Evolutionary conservation across 805 yeast genomes (phyloP).

Genomic region (Wickerhamomyces mucosus): DNA sequence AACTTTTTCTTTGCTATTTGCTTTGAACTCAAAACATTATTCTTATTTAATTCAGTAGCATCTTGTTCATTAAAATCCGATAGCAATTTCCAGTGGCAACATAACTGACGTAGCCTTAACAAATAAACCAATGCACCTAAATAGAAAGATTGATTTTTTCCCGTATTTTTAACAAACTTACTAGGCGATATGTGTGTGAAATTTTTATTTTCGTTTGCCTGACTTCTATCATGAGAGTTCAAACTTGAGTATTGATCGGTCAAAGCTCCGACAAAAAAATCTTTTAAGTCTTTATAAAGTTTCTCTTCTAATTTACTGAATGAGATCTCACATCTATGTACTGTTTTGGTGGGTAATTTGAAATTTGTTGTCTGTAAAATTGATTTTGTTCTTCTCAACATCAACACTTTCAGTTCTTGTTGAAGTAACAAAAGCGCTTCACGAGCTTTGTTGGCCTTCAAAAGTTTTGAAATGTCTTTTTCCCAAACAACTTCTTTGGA

Average conservation of each 20-base stretch:
- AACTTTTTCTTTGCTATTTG: conserved; percentile 3
- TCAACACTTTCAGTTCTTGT: conserved; percentile 22
- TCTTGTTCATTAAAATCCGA: conserved; percentile 9
- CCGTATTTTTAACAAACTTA: conserved; percentile 10
- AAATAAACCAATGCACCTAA: conserved; percentile 21
- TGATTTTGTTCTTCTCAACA: conserved; percentile 38
- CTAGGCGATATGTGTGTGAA: not conserved
- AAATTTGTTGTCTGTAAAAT: conserved; percentile 20
- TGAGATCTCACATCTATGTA: conserved; percentile 11
- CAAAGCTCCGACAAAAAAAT: conserved; percentile 8
- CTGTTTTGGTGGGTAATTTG: conserved; percentile 13
- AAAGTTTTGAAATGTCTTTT: conserved; percentile 28
- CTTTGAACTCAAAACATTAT: conserved; percentile 1
- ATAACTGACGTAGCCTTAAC: conserved; percentile 27
- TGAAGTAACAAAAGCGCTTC: conserved; percentile 23
- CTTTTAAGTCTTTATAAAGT: conserved; percentile 18
- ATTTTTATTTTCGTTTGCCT: not conserved
- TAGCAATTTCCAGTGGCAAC: conserved; percentile 25
- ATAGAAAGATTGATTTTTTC: conserved; percentile 8
- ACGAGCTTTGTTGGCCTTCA: conserved; percentile 30
- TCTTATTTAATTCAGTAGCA: conserved; percentile 5
- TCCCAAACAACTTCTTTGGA: conserved; percentile 12
- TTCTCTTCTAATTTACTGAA: conserved; percentile 20
- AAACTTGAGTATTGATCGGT: too few relatives aligned
- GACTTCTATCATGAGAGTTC: conserved; percentile 1